Conservation (phyloP, 2,329 filamentous ascomycete species). For the Fulvia fulva region DNA sequence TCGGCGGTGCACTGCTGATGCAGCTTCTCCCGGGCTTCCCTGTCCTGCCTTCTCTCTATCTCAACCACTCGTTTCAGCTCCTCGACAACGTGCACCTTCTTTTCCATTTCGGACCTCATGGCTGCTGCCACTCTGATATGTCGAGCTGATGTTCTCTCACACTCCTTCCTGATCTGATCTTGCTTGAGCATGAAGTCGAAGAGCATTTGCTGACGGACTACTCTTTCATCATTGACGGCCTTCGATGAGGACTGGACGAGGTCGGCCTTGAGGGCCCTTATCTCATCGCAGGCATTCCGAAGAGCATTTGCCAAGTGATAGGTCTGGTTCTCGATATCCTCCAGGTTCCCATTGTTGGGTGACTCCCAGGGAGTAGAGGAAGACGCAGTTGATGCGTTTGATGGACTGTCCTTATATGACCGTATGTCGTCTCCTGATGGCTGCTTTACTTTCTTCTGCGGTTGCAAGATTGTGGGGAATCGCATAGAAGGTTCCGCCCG, state of each 20-base stretch:
- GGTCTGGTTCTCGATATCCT: not conserved
- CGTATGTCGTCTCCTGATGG: not conserved
- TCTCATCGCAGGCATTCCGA: slow-evolving; percentile 5
- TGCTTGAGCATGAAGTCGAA: slow-evolving; percentile 1
- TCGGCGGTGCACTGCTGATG: not conserved
- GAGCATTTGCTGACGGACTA: not conserved
- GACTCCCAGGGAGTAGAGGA: not conserved
- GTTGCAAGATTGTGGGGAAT: not conserved
- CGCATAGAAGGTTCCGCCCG: not conserved
- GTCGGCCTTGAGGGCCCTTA: slow-evolving; percentile 5
- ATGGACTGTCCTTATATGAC: not conserved
- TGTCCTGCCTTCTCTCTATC: not conserved
- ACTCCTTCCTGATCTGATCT: not conserved
- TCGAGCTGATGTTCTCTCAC: not conserved
- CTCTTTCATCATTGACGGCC: not conserved
- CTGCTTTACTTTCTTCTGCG: not conserved
- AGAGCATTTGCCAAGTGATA: slow-evolving; percentile 1
- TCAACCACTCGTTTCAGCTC: not conserved
- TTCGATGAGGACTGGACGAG: slow-evolving; percentile 1
- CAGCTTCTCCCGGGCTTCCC: not conserved
- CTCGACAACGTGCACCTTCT: not conserved
- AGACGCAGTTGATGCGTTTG: not conserved
- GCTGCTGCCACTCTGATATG: not conserved
- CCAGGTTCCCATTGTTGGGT: not conserved
- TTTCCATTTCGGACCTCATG: not conserved